Evolutionary conservation across 208 protist genomes (phyloP).

Genomic region (Entamoeba invadens): DNA sequence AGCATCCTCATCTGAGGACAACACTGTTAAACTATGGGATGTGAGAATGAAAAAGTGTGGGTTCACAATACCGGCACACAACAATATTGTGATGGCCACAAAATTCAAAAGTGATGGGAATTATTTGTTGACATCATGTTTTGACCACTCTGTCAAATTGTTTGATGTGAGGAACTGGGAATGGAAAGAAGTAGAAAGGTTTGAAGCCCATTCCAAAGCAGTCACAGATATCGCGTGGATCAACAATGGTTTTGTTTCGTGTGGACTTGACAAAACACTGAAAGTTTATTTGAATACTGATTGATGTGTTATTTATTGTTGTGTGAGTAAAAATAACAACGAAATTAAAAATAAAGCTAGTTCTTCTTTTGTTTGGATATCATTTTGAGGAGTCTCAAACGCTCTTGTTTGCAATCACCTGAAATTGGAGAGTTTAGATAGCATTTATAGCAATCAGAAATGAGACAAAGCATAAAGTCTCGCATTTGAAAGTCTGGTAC

Average conservation of each 20-base stretch:
- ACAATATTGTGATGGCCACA: not conserved
- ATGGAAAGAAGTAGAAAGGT: not conserved
- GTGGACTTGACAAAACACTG: not conserved
- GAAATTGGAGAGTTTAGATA: not conserved
- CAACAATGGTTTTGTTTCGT: not conserved
- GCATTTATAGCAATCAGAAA: not conserved
- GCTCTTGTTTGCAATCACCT: no score
- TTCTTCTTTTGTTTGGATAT: no score
- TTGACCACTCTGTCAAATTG: not conserved
- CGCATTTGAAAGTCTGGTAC: not conserved
- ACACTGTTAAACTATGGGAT: not conserved
- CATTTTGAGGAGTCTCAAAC: no score
- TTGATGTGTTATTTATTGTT: not conserved
- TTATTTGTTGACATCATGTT: not conserved
- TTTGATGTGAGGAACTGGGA: not conserved
- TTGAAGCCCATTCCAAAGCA: not conserved
- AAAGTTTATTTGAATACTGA: not conserved
- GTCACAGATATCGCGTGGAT: not conserved
- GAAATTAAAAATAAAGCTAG: no score
- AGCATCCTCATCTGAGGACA: not conserved
- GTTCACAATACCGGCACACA: not conserved
- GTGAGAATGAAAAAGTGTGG: not conserved
- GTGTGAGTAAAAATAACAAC: not conserved
- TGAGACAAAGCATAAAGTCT: not conserved
- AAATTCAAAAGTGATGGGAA: not conserved